phyloP scores from a whole-genome alignment of 1,284 basidiomycete genomes.

The Pisolithus thermaeus region DNA sequence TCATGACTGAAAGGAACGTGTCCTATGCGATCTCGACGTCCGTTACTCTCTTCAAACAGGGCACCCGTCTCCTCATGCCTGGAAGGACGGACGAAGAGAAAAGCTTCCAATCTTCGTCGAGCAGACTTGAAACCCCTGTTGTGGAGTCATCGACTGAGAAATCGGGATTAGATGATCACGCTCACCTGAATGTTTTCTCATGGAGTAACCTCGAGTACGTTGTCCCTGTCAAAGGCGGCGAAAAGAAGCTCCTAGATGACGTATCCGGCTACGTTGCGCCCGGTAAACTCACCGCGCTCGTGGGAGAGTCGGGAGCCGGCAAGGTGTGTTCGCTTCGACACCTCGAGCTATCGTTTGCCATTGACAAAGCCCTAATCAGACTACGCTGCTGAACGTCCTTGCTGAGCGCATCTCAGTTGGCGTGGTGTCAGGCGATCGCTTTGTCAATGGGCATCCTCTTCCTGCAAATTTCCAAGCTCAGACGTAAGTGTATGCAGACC shows the following conservation, averaged over 20 bases:
- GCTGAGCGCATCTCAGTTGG: conserved; percentile 76
- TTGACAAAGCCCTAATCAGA: conserved; percentile 38
- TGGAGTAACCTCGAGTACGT: conserved; percentile 58
- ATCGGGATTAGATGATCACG: conserved; percentile 13
- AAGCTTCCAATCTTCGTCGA: conserved; percentile 8
- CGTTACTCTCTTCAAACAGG: conserved; percentile 40
- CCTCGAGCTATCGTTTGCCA: conserved; percentile 11
- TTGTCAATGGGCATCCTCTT: conserved; percentile 71
- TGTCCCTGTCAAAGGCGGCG: conserved; percentile 38
- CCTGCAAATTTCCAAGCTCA: conserved; percentile 73
- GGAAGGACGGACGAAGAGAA: neutral
- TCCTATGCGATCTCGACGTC: conserved; percentile 26
- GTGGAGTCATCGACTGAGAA: conserved; percentile 23
- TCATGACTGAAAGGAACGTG: conserved; percentile 47
- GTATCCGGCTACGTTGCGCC: conserved; percentile 82
- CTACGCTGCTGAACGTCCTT: conserved; percentile 78
- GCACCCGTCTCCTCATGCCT: conserved; percentile 14
- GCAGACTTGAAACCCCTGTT: neutral
- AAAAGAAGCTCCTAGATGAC: conserved; percentile 63
- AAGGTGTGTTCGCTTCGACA: conserved; percentile 42
- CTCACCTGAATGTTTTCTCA: conserved; percentile 47
- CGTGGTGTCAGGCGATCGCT: conserved; percentile 69
- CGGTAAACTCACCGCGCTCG: conserved; percentile 72
- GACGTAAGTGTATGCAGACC: conserved; percentile 34
- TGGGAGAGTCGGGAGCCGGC: conserved; percentile 78